Evolutionary conservation across 2,329 filamentous ascomycete genomes (phyloP), one percentile per base, ranked within the genome.

Genomic region (Chaetoscypha palmicola): DNA sequence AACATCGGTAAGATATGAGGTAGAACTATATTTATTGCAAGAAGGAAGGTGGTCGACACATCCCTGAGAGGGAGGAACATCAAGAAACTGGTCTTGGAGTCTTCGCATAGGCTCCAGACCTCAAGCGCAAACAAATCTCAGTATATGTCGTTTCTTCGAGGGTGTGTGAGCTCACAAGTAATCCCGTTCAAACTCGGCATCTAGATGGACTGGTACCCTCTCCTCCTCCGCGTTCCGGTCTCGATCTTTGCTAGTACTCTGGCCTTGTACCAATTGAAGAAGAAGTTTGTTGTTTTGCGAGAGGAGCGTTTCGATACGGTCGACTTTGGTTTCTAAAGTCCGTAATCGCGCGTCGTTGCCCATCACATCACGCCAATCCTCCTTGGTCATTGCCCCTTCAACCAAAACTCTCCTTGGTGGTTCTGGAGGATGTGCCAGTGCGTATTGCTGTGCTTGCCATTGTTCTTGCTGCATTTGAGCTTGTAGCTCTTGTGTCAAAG

Each of bases 181-280:
- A 56, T 62, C 57, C 30, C 58, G 51, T 45, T 62, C 59, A 52
- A 61, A 62, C 45, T 62, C 59, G 33, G 58, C 56, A 43, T 61
- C 59, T 12, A 62, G 49, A 54, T 62, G 59, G 38, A 60, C 58
- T 3, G 59, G 58, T n/a, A 58, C 58, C 37, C 57, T 49, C 30
- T 59, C 58, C 38, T 61, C 58, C 33, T 61, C 57, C 31, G 43
- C 47, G 37, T 37, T 23, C 20, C 34, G 17, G 7, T 37, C 34
- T 22, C 34, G 34, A 12, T 60, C 58, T 39, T 53, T 36, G 17
- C 22, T 55, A 16, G 35, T 50, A 23, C 39, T 54, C 39, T 58
- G 53, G 21, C 53, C 56, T 39, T 52, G 48, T 2, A 62, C 43
- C 9, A 62, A 39, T 47, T 62, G 58, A 23, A 59, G 36, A 7